Evolutionary conservation across 208 protist genomes (phyloP).

Genomic region (Herpetomonas tarakana): DNA sequence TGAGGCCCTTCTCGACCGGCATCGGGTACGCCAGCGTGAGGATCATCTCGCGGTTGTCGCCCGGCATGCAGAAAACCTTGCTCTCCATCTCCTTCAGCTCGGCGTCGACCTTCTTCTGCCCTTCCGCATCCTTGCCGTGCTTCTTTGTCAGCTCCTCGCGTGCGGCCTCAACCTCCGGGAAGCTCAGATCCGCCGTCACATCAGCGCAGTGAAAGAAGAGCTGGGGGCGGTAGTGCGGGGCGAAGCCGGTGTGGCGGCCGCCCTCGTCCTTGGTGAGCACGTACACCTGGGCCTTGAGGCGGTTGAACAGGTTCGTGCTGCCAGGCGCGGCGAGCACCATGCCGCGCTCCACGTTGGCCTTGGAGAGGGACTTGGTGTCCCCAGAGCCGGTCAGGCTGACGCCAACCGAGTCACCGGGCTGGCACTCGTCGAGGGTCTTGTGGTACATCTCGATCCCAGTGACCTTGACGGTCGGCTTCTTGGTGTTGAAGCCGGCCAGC

Average conservation of each 20-base stretch:
- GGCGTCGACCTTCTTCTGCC: constrained; percentile 77
- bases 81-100: constrained; percentile 82
- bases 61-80: constrained; percentile 97
- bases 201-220: constrained; percentile 98
- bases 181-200: constrained; percentile 95
- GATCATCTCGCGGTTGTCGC: constrained; percentile 95
- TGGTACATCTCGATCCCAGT: constrained; percentile 97
- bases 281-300: constrained; percentile 97
- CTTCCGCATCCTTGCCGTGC: constrained; percentile 74
- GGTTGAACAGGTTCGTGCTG: constrained; percentile 91
- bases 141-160: constrained; percentile 77
- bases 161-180: constrained; percentile 85
- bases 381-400: constrained; percentile 90
- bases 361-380: constrained; percentile 89
- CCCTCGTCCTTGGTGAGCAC: constrained; percentile 98
- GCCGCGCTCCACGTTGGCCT: constrained; percentile 95
- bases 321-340: constrained; percentile 94
- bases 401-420: constrained; percentile 98
- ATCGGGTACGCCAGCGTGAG: constrained; percentile 94
- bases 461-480: constrained; percentile 87
- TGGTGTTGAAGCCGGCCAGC: constrained; percentile 92
- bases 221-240: constrained; percentile 96
- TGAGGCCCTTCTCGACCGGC: constrained; percentile 93
- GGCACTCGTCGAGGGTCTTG: constrained; percentile 93
- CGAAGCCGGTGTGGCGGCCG: constrained; percentile 98